Evolutionary conservation across 257 asterid species (phyloP), one percentile per base, ranked within the genome.

Genomic region (Nicotiana tomentosiformis): DNA sequence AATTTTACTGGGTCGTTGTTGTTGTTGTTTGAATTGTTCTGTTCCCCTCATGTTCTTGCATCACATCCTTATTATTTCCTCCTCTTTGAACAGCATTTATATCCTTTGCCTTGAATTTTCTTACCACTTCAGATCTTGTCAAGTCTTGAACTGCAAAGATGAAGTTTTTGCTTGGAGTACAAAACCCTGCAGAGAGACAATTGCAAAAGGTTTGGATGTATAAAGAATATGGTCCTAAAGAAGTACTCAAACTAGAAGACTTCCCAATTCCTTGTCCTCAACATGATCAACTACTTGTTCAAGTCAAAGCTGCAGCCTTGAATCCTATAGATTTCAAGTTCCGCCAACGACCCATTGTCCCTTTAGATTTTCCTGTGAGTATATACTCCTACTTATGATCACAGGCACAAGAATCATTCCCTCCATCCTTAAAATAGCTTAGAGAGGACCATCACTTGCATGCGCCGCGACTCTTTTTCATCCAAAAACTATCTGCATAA

Each of bases 291-390:
- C 79, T 93, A 20, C 90, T 93, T 18, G 78, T 93, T 58, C 85
- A 79, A 80, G 94, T 91, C 33, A 79, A 82, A 79, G 92, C 93
- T 80, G 93, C 95, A 14, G 97, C 94, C 4, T 82, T 93, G 15
- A 93, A 93, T 86, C 95, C 97, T 55, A 84, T 91, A 7, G 97
- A 91, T 86, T 91, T 77, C 86, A 93, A 91, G 92, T 51, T 91
- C 85, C 91, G 93, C 81, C 88, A 60, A 39, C 85, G 83, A 3
- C 90, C 90, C 30, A 16, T 85, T 23, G 86, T 81, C 82, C 77
- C 60, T 11, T 15, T 86, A 5, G 83, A 81, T 79, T 88, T 90
- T 65, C 97, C 92, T 1, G 95, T 93, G 65, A 77, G 93, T 84
- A 20, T 3, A 16, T 12, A 2, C 58, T 53, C 3, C 3, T 53